These are phyloP conservation scores for Mycena alexandri DNA, from an alignment of 768 basidiomycete genomes.

Conservation along the genomic window DNA sequence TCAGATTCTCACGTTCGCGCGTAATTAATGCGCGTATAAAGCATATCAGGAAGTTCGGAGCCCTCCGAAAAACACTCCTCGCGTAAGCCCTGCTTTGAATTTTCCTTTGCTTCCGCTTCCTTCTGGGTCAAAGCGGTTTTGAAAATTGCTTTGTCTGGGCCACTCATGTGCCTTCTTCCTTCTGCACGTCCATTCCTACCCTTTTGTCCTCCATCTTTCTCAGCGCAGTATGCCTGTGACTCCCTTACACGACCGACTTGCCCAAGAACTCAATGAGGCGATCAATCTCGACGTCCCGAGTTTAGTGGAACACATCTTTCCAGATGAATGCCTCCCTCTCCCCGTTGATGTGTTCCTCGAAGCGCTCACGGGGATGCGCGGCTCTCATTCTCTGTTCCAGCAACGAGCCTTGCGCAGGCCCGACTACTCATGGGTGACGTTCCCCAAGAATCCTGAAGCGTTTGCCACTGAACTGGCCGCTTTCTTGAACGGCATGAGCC, in stretches of 20 bases:
- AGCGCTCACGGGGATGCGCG: constrained; percentile 12
- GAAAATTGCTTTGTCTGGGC: constrained; percentile 15
- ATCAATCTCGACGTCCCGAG: constrained; percentile 13
- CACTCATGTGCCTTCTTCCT: constrained; percentile 8
- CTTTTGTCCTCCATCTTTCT: background rate
- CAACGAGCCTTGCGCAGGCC: constrained; percentile 1
- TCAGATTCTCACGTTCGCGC: too few species aligned
- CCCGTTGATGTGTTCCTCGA: constrained; percentile 7
- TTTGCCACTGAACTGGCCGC: constrained; percentile 13
- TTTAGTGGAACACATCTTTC: constrained; percentile 23
- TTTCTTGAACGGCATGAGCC: constrained; percentile 19
- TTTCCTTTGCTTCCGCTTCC: background rate
- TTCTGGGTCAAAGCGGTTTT: constrained; percentile 3
- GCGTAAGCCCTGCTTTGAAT: too few species aligned
- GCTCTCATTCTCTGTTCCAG: constrained; percentile 13
- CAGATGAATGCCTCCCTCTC: constrained; percentile 19
- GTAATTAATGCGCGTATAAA: too few species aligned
- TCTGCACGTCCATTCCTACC: background rate
- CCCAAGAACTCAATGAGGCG: constrained; percentile 7
- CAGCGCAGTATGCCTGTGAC: constrained; percentile 17
- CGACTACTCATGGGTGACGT: constrained; percentile 16
- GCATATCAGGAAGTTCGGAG: too few species aligned
- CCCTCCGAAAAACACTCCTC: too few species aligned
- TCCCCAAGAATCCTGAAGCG: background rate
- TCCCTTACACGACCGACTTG: constrained; percentile 1